phyloP scores from a whole-genome alignment of 2,329 filamentous ascomycete genomes.

The Claviceps fusiformis region DNA sequence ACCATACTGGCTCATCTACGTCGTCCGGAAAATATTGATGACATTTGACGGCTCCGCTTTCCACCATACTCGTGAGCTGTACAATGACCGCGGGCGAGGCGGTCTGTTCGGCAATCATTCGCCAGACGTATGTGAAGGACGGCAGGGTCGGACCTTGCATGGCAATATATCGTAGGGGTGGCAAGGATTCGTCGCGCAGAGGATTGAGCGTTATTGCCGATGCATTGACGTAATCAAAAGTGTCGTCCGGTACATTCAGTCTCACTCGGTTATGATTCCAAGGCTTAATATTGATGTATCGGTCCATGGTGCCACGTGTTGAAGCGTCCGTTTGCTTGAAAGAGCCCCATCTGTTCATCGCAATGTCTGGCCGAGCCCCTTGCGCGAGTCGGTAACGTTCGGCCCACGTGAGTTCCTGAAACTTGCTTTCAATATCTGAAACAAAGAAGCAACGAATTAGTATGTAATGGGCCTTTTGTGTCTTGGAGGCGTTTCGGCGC shows the following conservation, averaged over 20 bases:
- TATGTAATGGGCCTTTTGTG: neutral
- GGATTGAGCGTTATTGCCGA: slow-evolving; percentile 51
- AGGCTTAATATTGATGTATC: slow-evolving; percentile 81
- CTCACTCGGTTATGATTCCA: slow-evolving; percentile 78
- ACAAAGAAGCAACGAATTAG: neutral
- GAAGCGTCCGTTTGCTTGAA: slow-evolving; percentile 21
- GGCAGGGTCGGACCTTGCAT: slow-evolving; percentile 79
- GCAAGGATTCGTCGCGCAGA: slow-evolving; percentile 21
- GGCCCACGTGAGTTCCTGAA: slow-evolving; percentile 38
- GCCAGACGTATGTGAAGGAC: slow-evolving; percentile 75
- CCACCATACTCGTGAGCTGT: slow-evolving; percentile 85
- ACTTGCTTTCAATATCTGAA: slow-evolving; percentile 36
- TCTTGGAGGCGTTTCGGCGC: neutral
- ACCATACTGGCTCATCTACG: slow-evolving; percentile 36
- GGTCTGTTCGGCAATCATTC: slow-evolving; percentile 80
- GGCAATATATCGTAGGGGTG: slow-evolving; percentile 61
- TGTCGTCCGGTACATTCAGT: slow-evolving; percentile 60
- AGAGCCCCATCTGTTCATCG: slow-evolving; percentile 20
- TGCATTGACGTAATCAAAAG: slow-evolving; percentile 72
- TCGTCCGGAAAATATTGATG: slow-evolving; percentile 69
- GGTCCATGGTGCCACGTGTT: slow-evolving; percentile 43
- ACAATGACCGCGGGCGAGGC: slow-evolving; percentile 66
- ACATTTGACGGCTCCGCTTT: slow-evolving; percentile 69
- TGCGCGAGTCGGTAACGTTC: slow-evolving; percentile 35
- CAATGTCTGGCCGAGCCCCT: slow-evolving; percentile 22